phyloP scores from a whole-genome alignment of 2,329 filamentous ascomycete genomes.

The Paraconiothyrium sp. region DNA sequence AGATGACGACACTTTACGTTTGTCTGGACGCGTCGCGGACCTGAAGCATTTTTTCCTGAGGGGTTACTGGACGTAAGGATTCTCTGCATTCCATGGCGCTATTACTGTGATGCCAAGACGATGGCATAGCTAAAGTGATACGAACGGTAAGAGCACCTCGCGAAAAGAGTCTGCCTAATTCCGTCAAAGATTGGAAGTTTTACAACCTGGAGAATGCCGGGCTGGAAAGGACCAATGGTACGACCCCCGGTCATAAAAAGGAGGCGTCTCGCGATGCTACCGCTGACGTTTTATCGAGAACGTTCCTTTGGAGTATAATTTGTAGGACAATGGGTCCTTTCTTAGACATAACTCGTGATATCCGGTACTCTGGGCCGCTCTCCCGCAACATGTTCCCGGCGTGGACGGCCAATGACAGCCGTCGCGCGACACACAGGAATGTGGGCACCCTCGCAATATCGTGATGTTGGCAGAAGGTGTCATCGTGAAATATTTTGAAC shows the following conservation, averaged over 20 bases:
- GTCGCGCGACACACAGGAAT: not conserved
- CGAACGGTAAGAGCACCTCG: not conserved
- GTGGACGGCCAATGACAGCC: not conserved
- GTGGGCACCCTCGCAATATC: conserved; percentile 1
- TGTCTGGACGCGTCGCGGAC: conserved; percentile 7
- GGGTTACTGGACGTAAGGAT: conserved; percentile 23
- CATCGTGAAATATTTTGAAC: not conserved
- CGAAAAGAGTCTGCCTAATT: not conserved
- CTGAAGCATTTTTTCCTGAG: conserved; percentile 23
- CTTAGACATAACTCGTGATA: conserved; percentile 19
- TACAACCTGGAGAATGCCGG: not conserved
- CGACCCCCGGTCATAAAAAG: not conserved
- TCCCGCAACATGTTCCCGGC: not conserved
- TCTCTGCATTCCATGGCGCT: conserved; percentile 21
- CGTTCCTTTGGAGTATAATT: not conserved
- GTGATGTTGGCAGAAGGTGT: not conserved
- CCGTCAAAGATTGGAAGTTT: not conserved
- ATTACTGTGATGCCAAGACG: conserved; percentile 1
- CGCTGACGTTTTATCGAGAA: not conserved
- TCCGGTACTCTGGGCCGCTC: conserved; percentile 6
- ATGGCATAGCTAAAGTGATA: not conserved
- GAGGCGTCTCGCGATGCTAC: not conserved
- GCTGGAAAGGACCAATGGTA: not conserved
- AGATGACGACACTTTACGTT: not conserved
- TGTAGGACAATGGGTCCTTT: not conserved